Conservation (phyloP, 2,329 filamentous ascomycete species). For the Venturiaceae sp. region DNA sequence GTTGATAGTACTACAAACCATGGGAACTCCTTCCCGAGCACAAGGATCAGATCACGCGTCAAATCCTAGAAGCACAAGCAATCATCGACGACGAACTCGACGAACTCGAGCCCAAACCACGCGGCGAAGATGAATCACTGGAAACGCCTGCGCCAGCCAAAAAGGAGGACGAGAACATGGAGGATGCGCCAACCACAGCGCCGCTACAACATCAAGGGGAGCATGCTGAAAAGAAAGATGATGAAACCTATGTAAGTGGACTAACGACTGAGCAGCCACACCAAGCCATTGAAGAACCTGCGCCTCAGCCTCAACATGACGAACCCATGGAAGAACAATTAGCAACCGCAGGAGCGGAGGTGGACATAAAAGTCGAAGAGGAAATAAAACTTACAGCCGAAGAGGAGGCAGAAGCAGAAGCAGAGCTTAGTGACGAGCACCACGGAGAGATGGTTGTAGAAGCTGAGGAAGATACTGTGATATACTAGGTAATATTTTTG, state of each 20-base stretch:
- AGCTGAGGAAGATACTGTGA: conserved; percentile 82
- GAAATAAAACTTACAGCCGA: conserved; percentile 24
- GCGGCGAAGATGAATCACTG: conserved; percentile 1
- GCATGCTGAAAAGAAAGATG: conserved; percentile 21
- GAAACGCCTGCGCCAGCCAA: background rate
- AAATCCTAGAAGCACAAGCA: conserved; percentile 56
- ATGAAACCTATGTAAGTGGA: conserved; percentile 12
- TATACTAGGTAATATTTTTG: conserved; percentile 52
- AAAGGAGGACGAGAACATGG: background rate
- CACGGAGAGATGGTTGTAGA: conserved; percentile 67
- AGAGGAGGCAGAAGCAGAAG: background rate
- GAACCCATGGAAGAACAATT: background rate
- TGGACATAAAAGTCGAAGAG: background rate
- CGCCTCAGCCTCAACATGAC: background rate
- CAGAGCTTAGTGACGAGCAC: conserved; percentile 11
- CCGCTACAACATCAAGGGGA: background rate
- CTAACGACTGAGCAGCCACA: conserved; percentile 7
- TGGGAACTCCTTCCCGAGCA: conserved; percentile 65
- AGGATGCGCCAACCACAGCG: background rate
- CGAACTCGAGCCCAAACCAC: conserved; percentile 46
- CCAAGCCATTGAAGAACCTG: background rate
- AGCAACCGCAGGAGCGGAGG: background rate
- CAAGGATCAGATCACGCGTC: conserved; percentile 59
- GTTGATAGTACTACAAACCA: conserved; percentile 68
- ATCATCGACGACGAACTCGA: conserved; percentile 55